A percentile compares a stretch with the other conserved stretches of the same genome.
Conservation (phyloP, 176 grass and related monocot species). For the bread wheat (Triticum aestivum) region DNA sequence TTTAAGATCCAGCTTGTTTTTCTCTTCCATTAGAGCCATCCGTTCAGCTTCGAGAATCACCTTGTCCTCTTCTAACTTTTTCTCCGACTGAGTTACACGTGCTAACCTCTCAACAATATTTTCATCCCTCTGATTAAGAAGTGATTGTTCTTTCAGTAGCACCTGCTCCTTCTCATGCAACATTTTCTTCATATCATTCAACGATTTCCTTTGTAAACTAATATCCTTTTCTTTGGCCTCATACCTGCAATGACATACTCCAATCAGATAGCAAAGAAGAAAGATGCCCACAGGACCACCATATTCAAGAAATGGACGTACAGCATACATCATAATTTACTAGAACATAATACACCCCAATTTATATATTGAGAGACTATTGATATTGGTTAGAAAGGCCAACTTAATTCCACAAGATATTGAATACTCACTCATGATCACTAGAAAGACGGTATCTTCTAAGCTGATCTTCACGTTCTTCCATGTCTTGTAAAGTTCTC, state of each 20-base stretch:
- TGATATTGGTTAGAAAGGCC: neutral
- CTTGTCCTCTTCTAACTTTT: conserved; percentile 57
- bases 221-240: conserved; percentile 76
- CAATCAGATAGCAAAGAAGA: conserved; percentile 15
- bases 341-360: neutral
- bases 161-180: conserved; percentile 73
- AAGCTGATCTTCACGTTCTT: conserved; percentile 81
- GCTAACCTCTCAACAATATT: conserved; percentile 64
- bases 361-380: neutral
- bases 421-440: conserved; percentile 64
- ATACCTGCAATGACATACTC: conserved; percentile 42
- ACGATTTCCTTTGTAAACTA: conserved; percentile 51
- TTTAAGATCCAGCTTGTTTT: conserved; percentile 66
- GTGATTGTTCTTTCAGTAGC: conserved; percentile 52
- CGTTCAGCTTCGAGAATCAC: conserved; percentile 53
- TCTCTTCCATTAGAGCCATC: conserved; percentile 61
- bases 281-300: neutral
- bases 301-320: neutral
- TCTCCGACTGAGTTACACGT: conserved; percentile 59
- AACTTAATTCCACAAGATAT: conserved; percentile 35
- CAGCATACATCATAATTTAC: neutral
- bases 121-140: conserved; percentile 77
- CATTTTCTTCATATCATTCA: conserved; percentile 73
- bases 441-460: conserved; percentile 53
- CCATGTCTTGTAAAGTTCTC: conserved; percentile 79